These are phyloP conservation scores for Cylindrotheca fusiformis DNA, from an alignment of 108 stramenopile genomes.

Conservation along the genomic window DNA sequence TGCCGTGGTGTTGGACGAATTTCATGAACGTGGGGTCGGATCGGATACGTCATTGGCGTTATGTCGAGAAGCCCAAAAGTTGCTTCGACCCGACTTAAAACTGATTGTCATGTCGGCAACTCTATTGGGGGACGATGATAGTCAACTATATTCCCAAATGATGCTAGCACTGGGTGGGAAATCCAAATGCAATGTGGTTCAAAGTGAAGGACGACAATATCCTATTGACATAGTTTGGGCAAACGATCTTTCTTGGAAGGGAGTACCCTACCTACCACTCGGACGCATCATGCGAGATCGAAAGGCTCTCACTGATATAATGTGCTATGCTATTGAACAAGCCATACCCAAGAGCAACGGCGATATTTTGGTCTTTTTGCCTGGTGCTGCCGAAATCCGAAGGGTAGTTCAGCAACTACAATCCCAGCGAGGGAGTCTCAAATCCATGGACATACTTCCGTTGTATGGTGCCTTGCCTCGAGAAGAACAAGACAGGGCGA, in stretches of 20 bases:
- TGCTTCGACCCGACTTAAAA: conserved; percentile 34
- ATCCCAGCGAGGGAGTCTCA: background rate
- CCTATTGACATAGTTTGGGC: conserved; percentile 51
- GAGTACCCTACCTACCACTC: conserved; percentile 21
- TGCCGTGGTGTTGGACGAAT: conserved; percentile 62
- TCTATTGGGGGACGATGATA: conserved; percentile 35
- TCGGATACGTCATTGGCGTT: conserved; percentile 60
- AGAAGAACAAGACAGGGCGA: conserved; percentile 64
- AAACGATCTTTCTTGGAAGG: conserved; percentile 10
- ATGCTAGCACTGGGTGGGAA: conserved; percentile 39
- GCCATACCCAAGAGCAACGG: conserved; percentile 31
- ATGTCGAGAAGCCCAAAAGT: conserved; percentile 47
- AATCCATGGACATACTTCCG: conserved; percentile 49
- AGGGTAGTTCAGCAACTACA: conserved; percentile 49
- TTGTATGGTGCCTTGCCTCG: conserved; percentile 69
- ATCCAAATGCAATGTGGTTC: conserved; percentile 37
- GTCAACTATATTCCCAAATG: conserved; percentile 26
- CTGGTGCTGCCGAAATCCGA: conserved; percentile 81
- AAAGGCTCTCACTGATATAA: conserved; percentile 17
- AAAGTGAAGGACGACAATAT: conserved; percentile 55
- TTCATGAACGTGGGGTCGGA: conserved; percentile 72
- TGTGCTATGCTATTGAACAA: conserved; percentile 43
- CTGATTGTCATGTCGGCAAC: conserved; percentile 74
- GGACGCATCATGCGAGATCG: conserved; percentile 12
- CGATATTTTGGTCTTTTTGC: conserved; percentile 80